phyloP scores from a whole-genome alignment of 1,284 basidiomycete species.

The Ceraceosorus bombacis region DNA sequence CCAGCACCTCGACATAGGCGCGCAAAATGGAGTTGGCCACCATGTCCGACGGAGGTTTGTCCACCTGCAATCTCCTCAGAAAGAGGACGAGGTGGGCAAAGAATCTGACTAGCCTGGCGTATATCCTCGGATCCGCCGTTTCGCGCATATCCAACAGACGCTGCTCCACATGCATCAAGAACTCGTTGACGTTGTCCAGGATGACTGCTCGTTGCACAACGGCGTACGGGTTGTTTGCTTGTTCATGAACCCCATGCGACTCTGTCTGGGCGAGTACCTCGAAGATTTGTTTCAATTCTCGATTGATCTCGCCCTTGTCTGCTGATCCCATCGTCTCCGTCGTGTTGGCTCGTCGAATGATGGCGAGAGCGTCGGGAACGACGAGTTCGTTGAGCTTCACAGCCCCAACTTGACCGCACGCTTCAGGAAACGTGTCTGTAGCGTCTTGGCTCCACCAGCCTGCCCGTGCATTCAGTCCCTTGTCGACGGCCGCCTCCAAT shows the following conservation, averaged over 20 bases:
- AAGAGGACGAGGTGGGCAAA: constrained; percentile 92
- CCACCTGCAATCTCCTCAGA: constrained; percentile 66
- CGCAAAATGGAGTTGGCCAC: constrained; percentile 72
- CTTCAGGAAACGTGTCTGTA: constrained; percentile 14
- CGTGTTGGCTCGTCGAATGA: constrained; percentile 2
- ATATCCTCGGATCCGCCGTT: constrained; percentile 20
- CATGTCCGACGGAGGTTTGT: constrained; percentile 50
- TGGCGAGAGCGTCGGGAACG: background rate
- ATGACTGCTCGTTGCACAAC: constrained; percentile 79
- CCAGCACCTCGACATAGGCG: constrained; percentile 78
- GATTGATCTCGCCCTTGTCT: constrained; percentile 4
- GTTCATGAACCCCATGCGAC: constrained; percentile 25
- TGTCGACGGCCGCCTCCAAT: constrained; percentile 70
- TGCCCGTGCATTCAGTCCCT: constrained; percentile 47
- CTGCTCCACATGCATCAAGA: constrained; percentile 34
- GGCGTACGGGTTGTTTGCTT: constrained; percentile 72
- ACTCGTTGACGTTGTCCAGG: constrained; percentile 60
- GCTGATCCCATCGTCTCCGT: background rate
- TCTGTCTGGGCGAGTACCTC: constrained; percentile 38
- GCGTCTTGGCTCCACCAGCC: constrained; percentile 50
- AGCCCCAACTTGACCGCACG: constrained; percentile 23
- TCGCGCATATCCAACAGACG: constrained; percentile 33
- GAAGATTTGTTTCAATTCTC: constrained; percentile 29
- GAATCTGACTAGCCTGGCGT: constrained; percentile 62
- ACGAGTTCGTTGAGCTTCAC: constrained; percentile 23